phyloP scores from a whole-genome alignment of 441 rosid genomes.

The Melastoma candidum region DNA sequence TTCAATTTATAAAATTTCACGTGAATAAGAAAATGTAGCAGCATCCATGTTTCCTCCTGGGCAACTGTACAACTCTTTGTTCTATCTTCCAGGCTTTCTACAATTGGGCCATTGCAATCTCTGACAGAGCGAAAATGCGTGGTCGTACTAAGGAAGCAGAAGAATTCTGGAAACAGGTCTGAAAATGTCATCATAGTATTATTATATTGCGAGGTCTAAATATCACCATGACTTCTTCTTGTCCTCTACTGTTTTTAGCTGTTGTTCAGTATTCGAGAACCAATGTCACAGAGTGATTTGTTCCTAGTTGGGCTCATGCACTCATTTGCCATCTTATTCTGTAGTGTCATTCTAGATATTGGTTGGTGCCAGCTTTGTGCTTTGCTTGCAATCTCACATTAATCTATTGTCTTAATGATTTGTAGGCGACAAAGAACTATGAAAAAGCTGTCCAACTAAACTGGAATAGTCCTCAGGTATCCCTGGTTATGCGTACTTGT shows the following conservation, averaged over 20 bases:
- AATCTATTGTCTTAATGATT: constrained; percentile 11
- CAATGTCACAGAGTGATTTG: no score
- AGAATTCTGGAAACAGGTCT: constrained; percentile 93
- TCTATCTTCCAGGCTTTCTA: constrained; percentile 65
- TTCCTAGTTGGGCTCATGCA: no score
- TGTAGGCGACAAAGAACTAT: constrained; percentile 88
- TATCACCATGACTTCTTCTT: no score
- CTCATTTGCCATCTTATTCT: no score
- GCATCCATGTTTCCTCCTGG: background rate
- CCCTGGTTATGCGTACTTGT: background rate
- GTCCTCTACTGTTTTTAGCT: no score
- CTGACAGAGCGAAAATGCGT: constrained; percentile 97
- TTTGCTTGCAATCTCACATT: background rate
- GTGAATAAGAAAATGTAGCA: background rate
- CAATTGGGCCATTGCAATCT: constrained; percentile 98
- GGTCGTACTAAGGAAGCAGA: constrained; percentile 99
- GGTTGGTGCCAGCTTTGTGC: background rate
- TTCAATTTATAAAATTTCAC: no score
- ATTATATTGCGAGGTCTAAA: no score
- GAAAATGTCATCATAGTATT: background rate
- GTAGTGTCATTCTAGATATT: background rate
- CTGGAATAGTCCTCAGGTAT: constrained; percentile 98
- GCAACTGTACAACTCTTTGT: background rate
- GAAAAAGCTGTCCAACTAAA: constrained; percentile 92
- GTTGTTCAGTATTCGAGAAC: no score